Conservation (phyloP, 2,329 filamentous ascomycete species). For the Blastomyces percursus region DNA sequence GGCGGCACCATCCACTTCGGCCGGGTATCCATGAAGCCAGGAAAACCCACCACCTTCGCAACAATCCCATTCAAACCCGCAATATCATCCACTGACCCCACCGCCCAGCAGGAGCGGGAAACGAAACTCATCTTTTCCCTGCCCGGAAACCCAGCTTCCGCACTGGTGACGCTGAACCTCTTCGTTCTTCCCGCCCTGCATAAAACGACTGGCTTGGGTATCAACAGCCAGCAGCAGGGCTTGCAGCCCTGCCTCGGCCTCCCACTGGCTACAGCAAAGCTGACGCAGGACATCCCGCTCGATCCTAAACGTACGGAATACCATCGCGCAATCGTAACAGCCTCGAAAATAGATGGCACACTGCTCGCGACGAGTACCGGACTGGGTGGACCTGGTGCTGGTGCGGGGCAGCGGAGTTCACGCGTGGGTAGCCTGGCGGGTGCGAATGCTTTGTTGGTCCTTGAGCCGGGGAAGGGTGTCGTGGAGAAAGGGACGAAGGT, state of each 20-base stretch:
- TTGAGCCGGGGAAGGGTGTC: constrained; percentile 39
- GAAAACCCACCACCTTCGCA: constrained; percentile 94
- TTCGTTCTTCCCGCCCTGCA: constrained; percentile 86
- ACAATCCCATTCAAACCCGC: constrained; percentile 57
- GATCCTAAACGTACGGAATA: constrained; percentile 77
- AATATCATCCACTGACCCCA: constrained; percentile 24
- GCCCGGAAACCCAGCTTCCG: constrained; percentile 87
- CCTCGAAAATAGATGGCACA: constrained; percentile 50
- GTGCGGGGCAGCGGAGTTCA: constrained; percentile 63
- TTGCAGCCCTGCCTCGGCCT: constrained; percentile 51
- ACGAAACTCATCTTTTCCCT: constrained; percentile 74
- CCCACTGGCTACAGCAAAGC: constrained; percentile 56
- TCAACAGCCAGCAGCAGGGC: constrained; percentile 44
- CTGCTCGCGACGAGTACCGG: constrained; percentile 74
- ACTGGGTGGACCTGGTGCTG: constrained; percentile 30
- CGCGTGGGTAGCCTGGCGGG: constrained; percentile 77
- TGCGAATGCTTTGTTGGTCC: constrained; percentile 74
- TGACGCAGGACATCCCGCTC: constrained; percentile 61
- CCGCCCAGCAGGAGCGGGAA: constrained; percentile 42
- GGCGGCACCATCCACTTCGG: constrained; percentile 95
- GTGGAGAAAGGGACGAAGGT: constrained; percentile 59
- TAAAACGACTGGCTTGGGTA: constrained; percentile 54
- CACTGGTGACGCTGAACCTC: constrained; percentile 83
- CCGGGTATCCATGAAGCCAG: constrained; percentile 93
- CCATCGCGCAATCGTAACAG: constrained; percentile 67